These are phyloP conservation scores for Beauveria sp. DNA, from an alignment of 2,329 filamentous ascomycete species.

Conservation along the genomic window DNA sequence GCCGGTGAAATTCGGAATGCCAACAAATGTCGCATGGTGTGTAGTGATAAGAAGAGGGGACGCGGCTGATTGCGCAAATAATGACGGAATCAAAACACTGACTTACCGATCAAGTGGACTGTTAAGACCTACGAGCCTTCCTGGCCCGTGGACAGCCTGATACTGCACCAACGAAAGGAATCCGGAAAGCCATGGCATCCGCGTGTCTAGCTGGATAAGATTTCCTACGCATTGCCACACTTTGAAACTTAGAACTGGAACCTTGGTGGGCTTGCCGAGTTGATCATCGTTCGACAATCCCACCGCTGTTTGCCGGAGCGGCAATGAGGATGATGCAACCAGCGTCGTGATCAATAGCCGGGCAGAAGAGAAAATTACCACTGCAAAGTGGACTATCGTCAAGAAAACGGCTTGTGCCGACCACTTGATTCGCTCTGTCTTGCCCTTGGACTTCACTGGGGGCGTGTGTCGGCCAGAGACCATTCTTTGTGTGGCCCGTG, in stretches of 20 bases:
- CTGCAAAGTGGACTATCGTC: conserved; percentile 45
- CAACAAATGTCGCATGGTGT: background rate
- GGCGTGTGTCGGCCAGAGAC: conserved; percentile 6
- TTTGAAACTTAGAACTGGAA: conserved; percentile 68
- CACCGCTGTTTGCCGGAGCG: conserved; percentile 34
- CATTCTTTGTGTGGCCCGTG: conserved; percentile 13
- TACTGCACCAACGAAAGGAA: conserved; percentile 69
- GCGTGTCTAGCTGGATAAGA: conserved; percentile 63
- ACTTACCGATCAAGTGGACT: conserved; percentile 86
- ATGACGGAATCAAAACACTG: conserved; percentile 14
- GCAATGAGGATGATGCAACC: conserved; percentile 59
- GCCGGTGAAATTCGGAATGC: background rate
- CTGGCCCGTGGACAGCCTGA: conserved; percentile 64
- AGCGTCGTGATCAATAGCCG: conserved; percentile 60
- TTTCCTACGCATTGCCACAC: conserved; percentile 67
- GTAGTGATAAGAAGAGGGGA: background rate
- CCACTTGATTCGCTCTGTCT: conserved; percentile 21
- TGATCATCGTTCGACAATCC: conserved; percentile 16
- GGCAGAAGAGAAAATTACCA: conserved; percentile 51
- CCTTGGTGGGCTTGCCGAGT: conserved; percentile 26
- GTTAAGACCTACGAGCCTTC: conserved; percentile 65
- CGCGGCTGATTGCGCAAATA: background rate
- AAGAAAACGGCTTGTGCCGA: conserved; percentile 45
- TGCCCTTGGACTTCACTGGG: background rate
- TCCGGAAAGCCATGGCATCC: conserved; percentile 88